These are phyloP conservation scores for Mycena filopes DNA, from an alignment of 768 basidiomycete genomes.

Conservation along the genomic window DNA sequence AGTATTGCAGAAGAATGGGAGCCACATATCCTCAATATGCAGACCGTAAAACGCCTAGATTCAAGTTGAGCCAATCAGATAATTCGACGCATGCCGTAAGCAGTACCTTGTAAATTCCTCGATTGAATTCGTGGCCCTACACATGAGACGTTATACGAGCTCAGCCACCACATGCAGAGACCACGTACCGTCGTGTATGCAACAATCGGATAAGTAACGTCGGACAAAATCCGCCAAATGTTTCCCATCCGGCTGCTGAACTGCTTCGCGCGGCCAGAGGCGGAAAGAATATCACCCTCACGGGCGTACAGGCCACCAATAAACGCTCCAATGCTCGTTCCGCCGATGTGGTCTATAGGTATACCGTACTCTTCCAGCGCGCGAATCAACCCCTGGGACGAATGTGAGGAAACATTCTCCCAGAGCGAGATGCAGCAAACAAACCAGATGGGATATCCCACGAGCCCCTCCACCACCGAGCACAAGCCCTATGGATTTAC, in stretches of 20 bases:
- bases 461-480: conserved; percentile 98
- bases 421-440: conserved; percentile 26
- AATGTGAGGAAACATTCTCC: conserved; percentile 13
- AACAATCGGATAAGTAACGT: conserved; percentile 92
- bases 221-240: conserved; percentile 92
- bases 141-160: neutral
- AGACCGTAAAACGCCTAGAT: conserved; percentile 88
- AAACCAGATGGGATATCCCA: conserved; percentile 61
- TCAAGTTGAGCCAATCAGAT: conserved; percentile 13
- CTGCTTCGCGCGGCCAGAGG: conserved; percentile 87
- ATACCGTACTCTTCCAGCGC: conserved; percentile 93
- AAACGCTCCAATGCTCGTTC: conserved; percentile 91
- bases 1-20: conserved; percentile 97
- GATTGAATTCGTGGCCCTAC: conserved; percentile 94
- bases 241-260: conserved; percentile 94
- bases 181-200: conserved; percentile 83
- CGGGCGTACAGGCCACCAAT: conserved; percentile 96
- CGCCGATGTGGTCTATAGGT: conserved; percentile 93
- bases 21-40: conserved; percentile 98
- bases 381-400: conserved; percentile 83
- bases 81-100: neutral
- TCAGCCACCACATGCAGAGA: conserved; percentile 7
- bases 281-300: conserved; percentile 91
- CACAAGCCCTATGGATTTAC: conserved; percentile 92
- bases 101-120: conserved; percentile 88